Base-by-base conservation (phyloP, 202 grass and related monocot species). In the Panicum hallii region DNA sequence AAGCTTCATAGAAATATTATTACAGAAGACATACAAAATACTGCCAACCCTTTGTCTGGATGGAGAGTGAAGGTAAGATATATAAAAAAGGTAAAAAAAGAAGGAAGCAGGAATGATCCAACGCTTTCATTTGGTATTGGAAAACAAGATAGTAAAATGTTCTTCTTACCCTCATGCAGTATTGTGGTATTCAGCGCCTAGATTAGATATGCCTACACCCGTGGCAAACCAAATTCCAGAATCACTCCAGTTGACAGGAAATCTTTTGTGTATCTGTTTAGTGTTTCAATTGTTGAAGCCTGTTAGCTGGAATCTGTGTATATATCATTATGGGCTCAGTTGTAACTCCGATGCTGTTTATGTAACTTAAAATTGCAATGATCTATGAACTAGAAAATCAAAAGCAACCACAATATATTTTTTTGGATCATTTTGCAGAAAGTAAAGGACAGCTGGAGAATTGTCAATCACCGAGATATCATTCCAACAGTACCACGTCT, bases 381-480 rank as follows among this genome's bases (percentile, higher is more conserved):
- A 43, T 76, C 26, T 42, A 40, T 23, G 36, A 45, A 62, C 43
- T 73, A 49, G 38, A 83, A 72, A 65, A 43, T 26, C 40, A 42
- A 44, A 84, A 69, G 1, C 22, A 67, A 60, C 12, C n/a, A 38
- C 41, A 83, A 36, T 45, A 23, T 57, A 19, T 84, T 84, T 79
- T 75, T 52, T 76, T 84, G 73, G 61, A 64, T 63, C 67, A 83
- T 63, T 87, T 71, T 83, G 78, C 85, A 98, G 95, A 98, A 90
- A 83, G 93, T 98, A 65, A 98, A 92, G 84, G 91, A 98, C 89
- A 98, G 95, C 71, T 98, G 95, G 95, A 93, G 95, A 89, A 67
- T 98, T 79, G 91, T 98, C 63, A 98, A 98, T 81, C 93, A 98
- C 66, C 87, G 93, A 87, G 95, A 95, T 88, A 98, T 98, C 67